These are phyloP conservation scores for Tillandsia fasciculata DNA, from an alignment of 176 grass and related monocot genomes.

Conservation along the genomic window DNA sequence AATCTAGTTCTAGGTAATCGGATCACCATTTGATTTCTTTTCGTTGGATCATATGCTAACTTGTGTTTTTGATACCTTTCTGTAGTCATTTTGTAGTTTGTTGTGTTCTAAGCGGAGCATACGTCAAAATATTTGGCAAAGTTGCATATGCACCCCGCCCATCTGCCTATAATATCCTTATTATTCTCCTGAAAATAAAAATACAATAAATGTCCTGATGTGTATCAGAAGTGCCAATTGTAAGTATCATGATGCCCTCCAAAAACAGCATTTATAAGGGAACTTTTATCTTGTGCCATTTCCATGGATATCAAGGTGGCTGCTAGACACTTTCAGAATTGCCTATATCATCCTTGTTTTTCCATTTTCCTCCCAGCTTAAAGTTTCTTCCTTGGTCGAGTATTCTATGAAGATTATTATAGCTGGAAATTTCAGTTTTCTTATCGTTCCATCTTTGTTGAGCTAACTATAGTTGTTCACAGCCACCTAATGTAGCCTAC, in stretches of 20 bases:
- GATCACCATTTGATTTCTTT: conserved; percentile 12
- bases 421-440: too few species aligned
- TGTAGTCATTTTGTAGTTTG: conserved; percentile 1
- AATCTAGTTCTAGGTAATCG: conserved; percentile 74
- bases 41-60: conserved; percentile 14
- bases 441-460: too few species aligned
- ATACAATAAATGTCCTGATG: background rate
- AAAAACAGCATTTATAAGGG: background rate
- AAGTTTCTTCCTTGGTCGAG: background rate
- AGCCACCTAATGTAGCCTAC: too few species aligned
- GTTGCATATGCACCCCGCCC: too few species aligned
- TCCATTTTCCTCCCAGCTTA: background rate
- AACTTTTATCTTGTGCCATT: background rate
- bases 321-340: background rate
- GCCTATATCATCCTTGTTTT: background rate
- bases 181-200: too few species aligned
- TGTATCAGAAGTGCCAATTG: background rate
- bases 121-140: too few species aligned
- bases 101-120: too few species aligned
- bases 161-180: too few species aligned
- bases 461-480: too few species aligned
- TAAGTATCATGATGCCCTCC: background rate
- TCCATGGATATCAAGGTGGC: background rate
- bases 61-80: conserved; percentile 10
- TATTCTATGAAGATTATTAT: background rate